Evolutionary conservation across 768 basidiomycete species (phyloP).

Genomic region (Agaricus subrufescens): DNA sequence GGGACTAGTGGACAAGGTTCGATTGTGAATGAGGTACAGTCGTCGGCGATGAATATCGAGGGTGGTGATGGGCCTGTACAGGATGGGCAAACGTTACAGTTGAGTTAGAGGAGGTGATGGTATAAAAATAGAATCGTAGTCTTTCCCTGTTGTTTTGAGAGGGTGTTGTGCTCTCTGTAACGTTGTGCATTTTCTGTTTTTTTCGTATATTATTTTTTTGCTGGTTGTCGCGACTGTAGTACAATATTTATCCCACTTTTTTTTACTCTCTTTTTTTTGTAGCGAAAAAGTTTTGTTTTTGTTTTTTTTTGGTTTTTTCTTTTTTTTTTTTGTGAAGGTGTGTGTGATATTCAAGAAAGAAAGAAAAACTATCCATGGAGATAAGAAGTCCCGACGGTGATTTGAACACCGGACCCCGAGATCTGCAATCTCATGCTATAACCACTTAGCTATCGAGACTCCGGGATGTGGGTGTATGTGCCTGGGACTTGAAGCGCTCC

Average conservation of each 20-base stretch:
- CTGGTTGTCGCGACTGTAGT: too few relatives aligned
- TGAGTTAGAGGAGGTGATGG: slow-evolving; percentile 24
- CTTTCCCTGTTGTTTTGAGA: not conserved
- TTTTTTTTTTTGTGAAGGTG: too few relatives aligned
- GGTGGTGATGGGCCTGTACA: slow-evolving; percentile 50
- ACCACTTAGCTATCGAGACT: slow-evolving; percentile 2
- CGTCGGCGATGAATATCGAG: slow-evolving; percentile 36
- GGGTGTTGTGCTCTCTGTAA: not conserved
- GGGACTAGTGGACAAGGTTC: slow-evolving; percentile 62
- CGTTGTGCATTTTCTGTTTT: too few relatives aligned
- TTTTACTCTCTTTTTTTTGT: too few relatives aligned
- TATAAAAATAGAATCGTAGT: too few relatives aligned
- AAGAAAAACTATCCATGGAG: not conserved
- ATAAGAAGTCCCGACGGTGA: slow-evolving; percentile 1
- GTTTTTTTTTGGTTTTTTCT: too few relatives aligned
- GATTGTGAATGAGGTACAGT: slow-evolving; percentile 47
- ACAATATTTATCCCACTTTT: too few relatives aligned
- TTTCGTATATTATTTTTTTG: too few relatives aligned
- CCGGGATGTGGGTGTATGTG: too few relatives aligned
- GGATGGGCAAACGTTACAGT: slow-evolving; percentile 51
- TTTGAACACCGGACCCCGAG: slow-evolving; percentile 1
- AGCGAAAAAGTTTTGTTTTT: too few relatives aligned
- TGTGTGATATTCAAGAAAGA: too few relatives aligned
- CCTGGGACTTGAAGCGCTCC: too few relatives aligned
- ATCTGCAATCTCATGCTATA: slow-evolving; percentile 6